Conservation (phyloP, 1,139 yeast species). For the Schwanniomyces etchellsii region DNA sequence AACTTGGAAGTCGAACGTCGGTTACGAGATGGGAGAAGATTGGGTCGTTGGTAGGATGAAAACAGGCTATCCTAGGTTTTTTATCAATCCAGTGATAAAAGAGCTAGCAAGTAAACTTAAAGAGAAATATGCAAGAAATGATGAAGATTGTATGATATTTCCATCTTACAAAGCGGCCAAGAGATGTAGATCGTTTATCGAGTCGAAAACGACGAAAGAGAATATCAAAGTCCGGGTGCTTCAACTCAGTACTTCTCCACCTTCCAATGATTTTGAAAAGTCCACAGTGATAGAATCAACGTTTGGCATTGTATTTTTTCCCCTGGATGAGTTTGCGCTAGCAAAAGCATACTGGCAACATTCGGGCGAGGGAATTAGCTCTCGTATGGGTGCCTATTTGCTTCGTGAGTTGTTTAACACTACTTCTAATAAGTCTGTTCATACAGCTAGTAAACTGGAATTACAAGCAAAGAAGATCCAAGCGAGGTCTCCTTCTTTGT, state of each 20-base stretch:
- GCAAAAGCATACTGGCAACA: conserved; percentile 96
- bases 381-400: conserved; percentile 82
- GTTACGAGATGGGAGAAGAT: conserved; percentile 83
- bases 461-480: conserved; percentile 36
- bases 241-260: conserved; percentile 73
- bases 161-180: conserved; percentile 78
- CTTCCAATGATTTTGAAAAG: conserved; percentile 52
- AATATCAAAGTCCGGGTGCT: conserved; percentile 53
- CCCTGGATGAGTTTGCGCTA: conserved; percentile 46
- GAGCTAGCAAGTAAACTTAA: conserved; percentile 48
- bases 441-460: conserved; percentile 22
- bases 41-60: conserved; percentile 79
- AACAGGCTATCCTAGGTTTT: conserved; percentile 88
- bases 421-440: conserved; percentile 9
- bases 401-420: conserved; percentile 50
- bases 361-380: conserved; percentile 90
- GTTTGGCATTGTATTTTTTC: conserved; percentile 74
- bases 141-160: conserved; percentile 68
- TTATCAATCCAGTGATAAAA: conserved; percentile 69
- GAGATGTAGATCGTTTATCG: conserved; percentile 76
- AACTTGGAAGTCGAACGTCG: conserved; percentile 89
- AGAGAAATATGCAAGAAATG: conserved; percentile 67
- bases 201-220: conserved; percentile 23
- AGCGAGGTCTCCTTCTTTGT: conserved; percentile 25
- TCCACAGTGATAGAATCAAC: conserved; percentile 57